Evolutionary conservation across 2,329 filamentous ascomycete genomes (phyloP), one percentile per base, ranked within the genome.

Genomic region (Arachnomyces sp.): DNA sequence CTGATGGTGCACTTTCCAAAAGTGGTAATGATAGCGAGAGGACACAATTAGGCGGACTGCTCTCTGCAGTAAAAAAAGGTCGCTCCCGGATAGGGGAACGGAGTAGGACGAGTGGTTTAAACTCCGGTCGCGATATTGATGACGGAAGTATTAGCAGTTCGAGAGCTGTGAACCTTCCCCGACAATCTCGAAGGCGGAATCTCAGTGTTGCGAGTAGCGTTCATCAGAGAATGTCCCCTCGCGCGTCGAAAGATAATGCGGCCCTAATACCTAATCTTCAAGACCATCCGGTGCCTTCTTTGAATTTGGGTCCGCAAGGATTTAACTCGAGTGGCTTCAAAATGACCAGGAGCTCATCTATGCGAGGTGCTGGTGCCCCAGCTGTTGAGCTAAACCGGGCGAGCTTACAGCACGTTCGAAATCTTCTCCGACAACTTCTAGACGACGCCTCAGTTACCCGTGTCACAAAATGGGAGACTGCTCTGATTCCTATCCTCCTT

Each of bases 321-420:
- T 45, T 56, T 16, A 49, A 52, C 11, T 48, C 61, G 17, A 56
- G 56, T 28, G 64, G 64, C 2, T 72, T 67, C 38, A 67, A 70
- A 41, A 68, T 84, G 56, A 82, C 80, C n/a, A 74, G 85, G 48
- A 94, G 86, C 59, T 82, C 87, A 14, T 90, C 88, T 6, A 82
- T 93, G 73, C 81, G 79, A 57, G 84, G 86, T 35, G 72, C 73
- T 18, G 82, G 78, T 50, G 76, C 81, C 3, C 82, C 84, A 2
- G 79, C 81, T n/a, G 71, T 89, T 17, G 87, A 94, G 56, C 69
- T 98, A 29, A 95, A 94, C 49, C 77, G 80, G 47, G 85, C 87
- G 4, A 95, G 92, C 57, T 65, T 94, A 43, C 79, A 85, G 48
- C 92, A 98, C 66, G 87, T 96, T 14, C 82, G 83, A 49, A 85